Evolutionary conservation across 495 filamentous ascomycete genomes (phyloP), one percentile per base, ranked within the genome.

Genomic region (Venustampulla echinocandica): DNA sequence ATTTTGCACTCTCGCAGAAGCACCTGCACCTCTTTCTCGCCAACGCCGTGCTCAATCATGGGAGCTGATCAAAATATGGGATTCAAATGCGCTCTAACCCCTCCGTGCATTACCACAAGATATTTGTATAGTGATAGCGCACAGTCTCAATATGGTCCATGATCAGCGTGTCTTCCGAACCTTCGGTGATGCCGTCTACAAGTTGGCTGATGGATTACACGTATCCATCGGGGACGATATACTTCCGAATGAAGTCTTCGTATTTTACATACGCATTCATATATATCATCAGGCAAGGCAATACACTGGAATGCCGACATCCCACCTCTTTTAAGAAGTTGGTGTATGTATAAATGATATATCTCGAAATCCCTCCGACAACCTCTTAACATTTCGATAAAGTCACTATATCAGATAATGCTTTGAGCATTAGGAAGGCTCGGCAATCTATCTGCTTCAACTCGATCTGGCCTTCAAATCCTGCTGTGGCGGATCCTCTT

Each of bases 361-460:
- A 64, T 76, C 13, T 72, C 66, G 19, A 87, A 85, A 53, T 82
- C 74, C 35, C 65, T 57, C 7, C 84, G 82, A 5, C 86, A 83
- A 4, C 81, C 82, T 61, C 87, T 82, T 22, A 87, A 61, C 83
- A 87, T 87, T 59, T 86, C 84, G 49, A 85, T 81, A 6, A 81
- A 11, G 85, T 68, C 11, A 86, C 63, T 55, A 83, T 84, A 56
- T 86, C 82, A 47, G 77, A 88, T 20, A 60, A 60, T n/a, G 59
- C 62, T 40, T 65, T 64, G 1, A 76, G 77, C 1, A 68, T 56
- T 1, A 70, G 66, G 7, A 82, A 55, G 13, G 61, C 68, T 22
- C 81, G 68, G 52, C 85, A 86, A 55, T 85, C 81, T 47, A 68
- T 67, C 11, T 84, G 61, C 42, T 73, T 52, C 13, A 85, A 74